phyloP scores from a whole-genome alignment of 1,139 yeast species.

The Yamadazyma diospyri region DNA sequence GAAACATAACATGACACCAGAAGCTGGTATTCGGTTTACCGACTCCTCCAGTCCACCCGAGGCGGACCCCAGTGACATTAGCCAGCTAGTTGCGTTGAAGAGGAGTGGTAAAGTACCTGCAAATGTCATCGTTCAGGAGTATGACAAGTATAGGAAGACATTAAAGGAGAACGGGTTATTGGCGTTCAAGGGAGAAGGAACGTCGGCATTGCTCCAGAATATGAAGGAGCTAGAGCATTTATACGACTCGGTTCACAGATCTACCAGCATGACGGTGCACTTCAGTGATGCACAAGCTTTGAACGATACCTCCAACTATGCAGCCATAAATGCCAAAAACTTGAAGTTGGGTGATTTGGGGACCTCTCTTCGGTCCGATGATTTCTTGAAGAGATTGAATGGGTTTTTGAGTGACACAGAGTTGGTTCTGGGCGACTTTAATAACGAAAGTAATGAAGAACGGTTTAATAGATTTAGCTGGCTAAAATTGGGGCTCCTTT shows the following conservation, averaged over 20 bases:
- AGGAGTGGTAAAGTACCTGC: constrained; percentile 6
- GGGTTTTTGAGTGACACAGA: background rate
- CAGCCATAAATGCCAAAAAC: constrained; percentile 54
- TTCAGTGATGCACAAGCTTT: constrained; percentile 38
- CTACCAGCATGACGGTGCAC: constrained; percentile 22
- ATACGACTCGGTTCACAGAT: constrained; percentile 22
- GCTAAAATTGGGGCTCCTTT: constrained; percentile 57
- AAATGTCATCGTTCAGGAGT: constrained; percentile 16
- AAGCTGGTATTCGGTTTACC: constrained; percentile 1
- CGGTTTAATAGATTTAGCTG: constrained; percentile 48
- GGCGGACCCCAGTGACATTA: background rate
- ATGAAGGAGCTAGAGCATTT: constrained; percentile 23
- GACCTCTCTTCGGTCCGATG: constrained; percentile 44
- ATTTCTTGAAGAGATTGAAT: constrained; percentile 32
- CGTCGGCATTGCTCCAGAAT: constrained; percentile 20
- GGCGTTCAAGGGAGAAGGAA: constrained; percentile 32
- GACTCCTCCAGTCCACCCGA: constrained; percentile 7
- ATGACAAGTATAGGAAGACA: constrained; percentile 19
- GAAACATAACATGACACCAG: constrained; percentile 4
- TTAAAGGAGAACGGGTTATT: constrained; percentile 18
- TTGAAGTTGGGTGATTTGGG: constrained; percentile 54
- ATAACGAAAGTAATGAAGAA: constrained; percentile 16
- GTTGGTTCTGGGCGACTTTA: background rate
- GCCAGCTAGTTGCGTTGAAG: background rate
- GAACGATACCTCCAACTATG: constrained; percentile 36